Evolutionary conservation across 371 early-diverging fungal species (phyloP), one percentile per base, ranked within the genome.

Genomic region (Thermomucor indicae-seudaticae): DNA sequence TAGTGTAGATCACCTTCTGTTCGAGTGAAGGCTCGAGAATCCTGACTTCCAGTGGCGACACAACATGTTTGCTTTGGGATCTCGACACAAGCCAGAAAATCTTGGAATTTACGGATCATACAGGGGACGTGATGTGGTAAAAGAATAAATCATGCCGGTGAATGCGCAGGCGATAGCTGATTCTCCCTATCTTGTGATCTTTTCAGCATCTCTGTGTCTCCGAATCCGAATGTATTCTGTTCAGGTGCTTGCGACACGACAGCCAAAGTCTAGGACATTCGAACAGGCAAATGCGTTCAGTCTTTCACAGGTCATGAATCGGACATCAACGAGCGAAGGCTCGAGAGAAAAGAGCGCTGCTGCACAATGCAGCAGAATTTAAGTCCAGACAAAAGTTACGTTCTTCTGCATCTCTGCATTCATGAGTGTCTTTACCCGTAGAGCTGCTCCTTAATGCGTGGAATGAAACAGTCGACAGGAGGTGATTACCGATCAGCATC

Each of bases 1-100:
- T n/a, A n/a, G n/a, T n/a, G n/a, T n/a, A n/a, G n/a, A n/a, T n/a
- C n/a, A n/a, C n/a, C n/a, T n/a, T n/a, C n/a, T n/a, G n/a, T n/a
- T n/a, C n/a, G n/a, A n/a, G n/a, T n/a, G n/a, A n/a, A n/a, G n/a
- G n/a, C n/a, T n/a, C n/a, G n/a, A n/a, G 93, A 67, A 96, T 98
- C 42, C 66, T 98, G 55, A 95, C 97, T 1, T 72, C 85, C 5
- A 93, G 93, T 40, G 99, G 99, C 25, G 99, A 98, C 70, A 98
- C 95, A 90, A 90, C 93, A 46, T 97, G 97, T 70, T 90, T 97
- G 84, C 80, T 98, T 16, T 98, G 99, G 99, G 99, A 98, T 71
- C 88, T 98, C 49, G 97, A 96, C 65, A 93, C 95, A 1, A 93
- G 94, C 25, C 85, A 91, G 60, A 97, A 96, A 73, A 79, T 90